Evolutionary conservation across 208 protist species (phyloP).

Genomic region (Naegleria gruberi): DNA sequence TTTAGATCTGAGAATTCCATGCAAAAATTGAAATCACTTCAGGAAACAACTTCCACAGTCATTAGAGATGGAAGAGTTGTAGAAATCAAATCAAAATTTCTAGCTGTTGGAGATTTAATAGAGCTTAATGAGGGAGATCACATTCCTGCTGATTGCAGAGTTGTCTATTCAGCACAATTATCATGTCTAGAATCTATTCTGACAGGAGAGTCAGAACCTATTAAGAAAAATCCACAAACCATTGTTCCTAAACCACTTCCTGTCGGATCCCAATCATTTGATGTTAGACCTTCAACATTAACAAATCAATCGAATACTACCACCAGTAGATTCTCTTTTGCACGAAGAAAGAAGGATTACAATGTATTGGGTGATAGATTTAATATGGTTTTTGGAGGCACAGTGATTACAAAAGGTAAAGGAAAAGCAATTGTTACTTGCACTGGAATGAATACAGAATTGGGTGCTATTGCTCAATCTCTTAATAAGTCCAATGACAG

Average conservation of each 20-base stretch:
- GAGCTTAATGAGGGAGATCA: slow-evolving; percentile 65
- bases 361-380: slow-evolving; percentile 71
- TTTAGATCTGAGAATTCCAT: slow-evolving; percentile 69
- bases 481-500: slow-evolving; percentile 42
- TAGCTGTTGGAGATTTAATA: slow-evolving; percentile 57
- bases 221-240: slow-evolving; percentile 32
- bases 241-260: slow-evolving; percentile 59
- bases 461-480: slow-evolving; percentile 67
- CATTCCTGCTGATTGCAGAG: slow-evolving; percentile 39
- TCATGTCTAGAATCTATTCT: slow-evolving; percentile 12
- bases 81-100: slow-evolving; percentile 16
- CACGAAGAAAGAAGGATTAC: slow-evolving; percentile 52
- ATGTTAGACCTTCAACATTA: slow-evolving; percentile 47
- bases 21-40: slow-evolving; percentile 69
- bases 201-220: slow-evolving; percentile 54
- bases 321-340: too few species aligned
- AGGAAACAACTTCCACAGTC: slow-evolving; percentile 36
- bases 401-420: slow-evolving; percentile 62
- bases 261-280: slow-evolving; percentile 47
- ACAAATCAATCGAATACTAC: slow-evolving; percentile 54
- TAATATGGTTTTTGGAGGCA: slow-evolving; percentile 75
- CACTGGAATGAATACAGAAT: slow-evolving; percentile 65
- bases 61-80: slow-evolving; percentile 22
- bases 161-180: background rate
- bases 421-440: slow-evolving; percentile 63